Conservation (phyloP, 108 stramenopile genomes). For the Pseudonitzschia multiseries region DNA sequence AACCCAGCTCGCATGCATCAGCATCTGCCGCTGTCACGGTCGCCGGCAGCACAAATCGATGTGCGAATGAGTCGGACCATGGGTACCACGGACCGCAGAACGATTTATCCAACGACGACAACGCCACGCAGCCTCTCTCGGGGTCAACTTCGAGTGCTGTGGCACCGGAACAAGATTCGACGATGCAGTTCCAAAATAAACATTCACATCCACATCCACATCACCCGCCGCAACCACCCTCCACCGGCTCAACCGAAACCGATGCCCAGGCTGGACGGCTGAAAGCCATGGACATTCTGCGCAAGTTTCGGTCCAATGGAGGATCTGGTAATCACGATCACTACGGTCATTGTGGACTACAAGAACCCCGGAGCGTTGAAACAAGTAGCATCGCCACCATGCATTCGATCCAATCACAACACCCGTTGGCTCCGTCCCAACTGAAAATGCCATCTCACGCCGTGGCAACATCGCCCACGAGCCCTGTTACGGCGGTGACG, state of each 20-base stretch:
- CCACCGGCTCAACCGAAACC: constrained; percentile 2
- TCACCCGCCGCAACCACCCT: background rate
- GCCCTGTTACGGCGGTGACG: background rate
- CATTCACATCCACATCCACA: too few species aligned
- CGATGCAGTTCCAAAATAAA: background rate
- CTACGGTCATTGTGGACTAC: background rate
- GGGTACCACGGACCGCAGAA: background rate
- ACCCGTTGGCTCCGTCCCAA: background rate
- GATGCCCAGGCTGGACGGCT: constrained; percentile 17
- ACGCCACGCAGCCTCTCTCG: too few species aligned
- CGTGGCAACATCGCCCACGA: too few species aligned
- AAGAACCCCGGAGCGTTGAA: background rate
- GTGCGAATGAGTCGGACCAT: background rate
- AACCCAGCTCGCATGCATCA: background rate
- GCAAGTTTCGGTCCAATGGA: constrained; percentile 13
- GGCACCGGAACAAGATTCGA: background rate
- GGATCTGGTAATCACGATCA: background rate
- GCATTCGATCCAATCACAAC: too few species aligned
- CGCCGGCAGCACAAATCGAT: background rate
- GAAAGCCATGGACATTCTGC: constrained; percentile 26
- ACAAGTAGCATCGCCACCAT: background rate
- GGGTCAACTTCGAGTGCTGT: background rate
- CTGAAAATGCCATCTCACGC: background rate
- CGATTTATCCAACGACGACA: too few species aligned
- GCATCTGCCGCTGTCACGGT: background rate